Conservation (phyloP, 2,329 filamentous ascomycete species). For the Emmonsiellopsis sp. region DNA sequence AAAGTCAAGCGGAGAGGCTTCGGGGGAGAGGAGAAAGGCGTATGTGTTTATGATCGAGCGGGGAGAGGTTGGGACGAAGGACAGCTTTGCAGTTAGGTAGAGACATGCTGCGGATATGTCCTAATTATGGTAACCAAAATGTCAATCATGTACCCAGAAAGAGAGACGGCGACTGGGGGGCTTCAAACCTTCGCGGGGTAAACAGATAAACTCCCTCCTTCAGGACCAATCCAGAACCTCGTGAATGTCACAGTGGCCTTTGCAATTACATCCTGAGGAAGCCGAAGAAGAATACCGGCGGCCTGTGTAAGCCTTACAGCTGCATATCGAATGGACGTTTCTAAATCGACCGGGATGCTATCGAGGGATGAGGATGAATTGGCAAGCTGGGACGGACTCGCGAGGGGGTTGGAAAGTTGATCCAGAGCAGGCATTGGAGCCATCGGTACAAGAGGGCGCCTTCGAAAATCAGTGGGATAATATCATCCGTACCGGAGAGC, state of each 20-base stretch:
- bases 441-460: conserved; percentile 11
- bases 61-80: conserved; percentile 63
- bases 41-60: conserved; percentile 80
- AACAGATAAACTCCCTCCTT: conserved; percentile 35
- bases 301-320: conserved; percentile 37
- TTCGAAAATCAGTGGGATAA: neutral
- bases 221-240: conserved; percentile 61
- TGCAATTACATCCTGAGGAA: conserved; percentile 78
- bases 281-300: conserved; percentile 59
- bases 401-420: conserved; percentile 36
- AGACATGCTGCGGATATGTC: conserved; percentile 72
- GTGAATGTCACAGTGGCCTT: conserved; percentile 75
- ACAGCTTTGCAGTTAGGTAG: conserved; percentile 75
- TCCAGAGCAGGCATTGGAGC: conserved; percentile 19
- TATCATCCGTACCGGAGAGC: neutral
- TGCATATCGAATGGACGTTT: conserved; percentile 36
- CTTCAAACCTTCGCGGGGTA: conserved; percentile 31
- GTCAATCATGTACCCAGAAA: neutral
- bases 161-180: neutral
- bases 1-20: conserved; percentile 44
- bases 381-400: conserved; percentile 35
- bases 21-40: conserved; percentile 61
- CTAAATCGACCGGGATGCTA: conserved; percentile 31
- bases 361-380: conserved; percentile 36
- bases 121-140: conserved; percentile 33